Evolutionary conservation across 75 land plant species (phyloP).

Genomic region (Isoetes taiwanensis): DNA sequence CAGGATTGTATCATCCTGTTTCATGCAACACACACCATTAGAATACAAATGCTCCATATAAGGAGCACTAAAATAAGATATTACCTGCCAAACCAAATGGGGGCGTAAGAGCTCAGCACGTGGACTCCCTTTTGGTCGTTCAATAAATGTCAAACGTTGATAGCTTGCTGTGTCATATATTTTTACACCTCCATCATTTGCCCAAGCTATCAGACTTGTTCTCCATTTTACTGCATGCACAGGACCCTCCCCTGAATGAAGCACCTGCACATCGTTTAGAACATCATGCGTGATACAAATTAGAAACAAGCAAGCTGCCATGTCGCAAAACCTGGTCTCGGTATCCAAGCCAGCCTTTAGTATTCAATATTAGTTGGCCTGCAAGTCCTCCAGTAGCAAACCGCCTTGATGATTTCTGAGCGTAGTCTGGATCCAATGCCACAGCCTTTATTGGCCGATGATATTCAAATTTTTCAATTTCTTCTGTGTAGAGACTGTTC

Average conservation of each 20-base stretch:
- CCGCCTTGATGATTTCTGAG: conserved; percentile 50
- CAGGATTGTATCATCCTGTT: conserved; percentile 77
- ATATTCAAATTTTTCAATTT: conserved; percentile 69
- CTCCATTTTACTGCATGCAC: conserved; percentile 93
- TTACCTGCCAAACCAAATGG: conserved; percentile 95
- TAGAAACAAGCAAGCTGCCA: background rate
- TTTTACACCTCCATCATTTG: conserved; percentile 95
- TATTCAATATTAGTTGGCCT: conserved; percentile 63
- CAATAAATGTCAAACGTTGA: conserved; percentile 81
- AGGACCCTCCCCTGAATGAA: conserved; percentile 96
- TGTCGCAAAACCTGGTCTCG: conserved; percentile 48
- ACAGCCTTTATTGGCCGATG: conserved; percentile 95
- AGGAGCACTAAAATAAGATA: conserved; percentile 5
- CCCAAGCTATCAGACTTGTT: conserved; percentile 90
- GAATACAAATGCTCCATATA: background rate
- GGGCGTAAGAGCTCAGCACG: conserved; percentile 72
- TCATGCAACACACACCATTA: background rate
- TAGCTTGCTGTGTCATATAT: conserved; percentile 77
- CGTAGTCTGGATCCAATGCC: conserved; percentile 87
- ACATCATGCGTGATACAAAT: background rate
- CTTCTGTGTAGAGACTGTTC: conserved; percentile 81
- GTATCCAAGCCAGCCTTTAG: conserved; percentile 80
- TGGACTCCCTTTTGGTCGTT: conserved; percentile 68
- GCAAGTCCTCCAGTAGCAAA: conserved; percentile 92
- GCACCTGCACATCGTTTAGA: conserved; percentile 28